Base-by-base conservation (phyloP, 345 rosid genomes). In the Durio zibethinus region DNA sequence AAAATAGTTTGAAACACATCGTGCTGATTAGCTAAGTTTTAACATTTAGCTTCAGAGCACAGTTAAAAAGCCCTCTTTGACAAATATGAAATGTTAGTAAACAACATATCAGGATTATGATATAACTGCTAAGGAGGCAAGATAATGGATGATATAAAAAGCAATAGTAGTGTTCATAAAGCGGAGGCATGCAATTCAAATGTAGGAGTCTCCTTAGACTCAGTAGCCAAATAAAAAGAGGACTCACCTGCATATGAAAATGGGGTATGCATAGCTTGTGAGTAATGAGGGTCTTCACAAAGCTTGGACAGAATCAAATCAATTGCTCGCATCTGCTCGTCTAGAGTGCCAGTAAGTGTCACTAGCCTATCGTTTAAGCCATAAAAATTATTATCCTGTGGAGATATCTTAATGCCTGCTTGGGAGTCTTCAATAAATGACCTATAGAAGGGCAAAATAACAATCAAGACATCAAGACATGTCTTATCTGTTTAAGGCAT, bases 371-470 rank as follows among this genome's bases (percentile, higher is more conserved):
- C 99, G 85, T 82, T 94, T 87, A 91, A 75, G 79, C 98, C 98
- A 79, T 89, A 90, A 79, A 84, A 94, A 82, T 87, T 92, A 78
- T 85, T 87, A 82, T 97, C 99, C 85, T 87, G 90, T 45, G 97
- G 93, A 69, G 99, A 92, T 82, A 97, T 92, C 86, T 94, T 97
- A 78, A 97, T 97, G 83, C 90, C 88, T 78, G 98, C 98, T 84
- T 89, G 94, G 76, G 99, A 97, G 33, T 89, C 97, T 72, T 97
- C 99, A 78, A 94, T 94, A 80, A 97, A 97, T 71, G 98, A 97
- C 91, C 98, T 97, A 88, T 72, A 82, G 3, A 68, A 73, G 45
- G 64, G 78, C n/a, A 84, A 74, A 3, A 65, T 23, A 66, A 43
- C 74, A 35, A 64, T 85, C 77, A 88, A 74, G 80, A 76, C 36